Evolutionary conservation across 495 filamentous ascomycete species (phyloP).

Genomic region (Usnea hakonensis): DNA sequence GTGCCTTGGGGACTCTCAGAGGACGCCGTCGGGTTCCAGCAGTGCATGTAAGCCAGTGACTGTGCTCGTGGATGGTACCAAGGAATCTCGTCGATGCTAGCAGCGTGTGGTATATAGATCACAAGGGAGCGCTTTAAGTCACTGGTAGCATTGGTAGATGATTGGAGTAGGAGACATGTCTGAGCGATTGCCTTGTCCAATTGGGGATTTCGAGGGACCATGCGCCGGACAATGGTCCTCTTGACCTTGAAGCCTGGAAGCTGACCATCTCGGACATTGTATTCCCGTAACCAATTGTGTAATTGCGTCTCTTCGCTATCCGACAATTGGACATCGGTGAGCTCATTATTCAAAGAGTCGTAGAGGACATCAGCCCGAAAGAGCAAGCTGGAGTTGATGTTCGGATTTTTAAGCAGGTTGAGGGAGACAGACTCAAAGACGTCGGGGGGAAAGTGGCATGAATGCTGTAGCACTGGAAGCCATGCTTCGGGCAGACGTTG

Average conservation of each 20-base stretch:
- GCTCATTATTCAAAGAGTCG: slow-evolving; percentile 34
- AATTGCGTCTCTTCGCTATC: slow-evolving; percentile 7
- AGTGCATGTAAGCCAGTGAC: slow-evolving; percentile 66
- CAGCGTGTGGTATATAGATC: slow-evolving; percentile 71
- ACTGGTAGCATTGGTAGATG: background rate
- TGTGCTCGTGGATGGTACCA: slow-evolving; percentile 78
- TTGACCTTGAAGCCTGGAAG: slow-evolving; percentile 47
- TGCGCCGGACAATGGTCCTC: slow-evolving; percentile 58
- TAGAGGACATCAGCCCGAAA: slow-evolving; percentile 81
- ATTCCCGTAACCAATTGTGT: background rate
- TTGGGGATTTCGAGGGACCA: slow-evolving; percentile 74
- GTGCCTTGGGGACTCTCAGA: slow-evolving; percentile 34
- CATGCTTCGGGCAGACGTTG: slow-evolving; percentile 18
- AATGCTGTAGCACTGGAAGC: slow-evolving; percentile 22
- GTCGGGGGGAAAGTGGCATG: slow-evolving; percentile 19
- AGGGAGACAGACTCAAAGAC: slow-evolving; percentile 22
- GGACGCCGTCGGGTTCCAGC: slow-evolving; percentile 37
- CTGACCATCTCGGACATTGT: slow-evolving; percentile 28
- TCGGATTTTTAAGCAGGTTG: slow-evolving; percentile 53
- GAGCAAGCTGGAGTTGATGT: slow-evolving; percentile 73
- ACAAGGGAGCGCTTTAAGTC: slow-evolving; percentile 44
- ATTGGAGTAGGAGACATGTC: slow-evolving; percentile 58
- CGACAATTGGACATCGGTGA: background rate
- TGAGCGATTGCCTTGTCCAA: slow-evolving; percentile 68
- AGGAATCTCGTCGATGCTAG: slow-evolving; percentile 54